These are phyloP conservation scores for Ascochyta lentis DNA, from an alignment of 2,329 filamentous ascomycete genomes.

Conservation along the genomic window DNA sequence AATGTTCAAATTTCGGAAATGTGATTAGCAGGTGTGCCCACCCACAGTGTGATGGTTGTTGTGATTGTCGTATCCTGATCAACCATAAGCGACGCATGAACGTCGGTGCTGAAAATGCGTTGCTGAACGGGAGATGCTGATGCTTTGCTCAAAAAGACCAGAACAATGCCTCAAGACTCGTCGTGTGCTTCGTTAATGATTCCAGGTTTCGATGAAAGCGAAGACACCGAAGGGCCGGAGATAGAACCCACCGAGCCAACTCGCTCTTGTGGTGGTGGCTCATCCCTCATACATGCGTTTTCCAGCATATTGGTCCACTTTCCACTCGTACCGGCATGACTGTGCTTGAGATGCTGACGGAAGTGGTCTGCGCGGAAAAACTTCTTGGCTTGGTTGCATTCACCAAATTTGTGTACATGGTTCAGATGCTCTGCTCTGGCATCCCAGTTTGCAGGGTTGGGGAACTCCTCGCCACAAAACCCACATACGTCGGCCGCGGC, in stretches of 20 bases:
- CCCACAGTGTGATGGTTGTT: not conserved
- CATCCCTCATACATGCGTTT: slow-evolving; percentile 94
- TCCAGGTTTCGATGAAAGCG: slow-evolving; percentile 44
- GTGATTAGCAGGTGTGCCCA: not conserved
- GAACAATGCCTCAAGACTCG: slow-evolving; percentile 41
- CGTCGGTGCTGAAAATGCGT: slow-evolving; percentile 20
- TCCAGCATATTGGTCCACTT: slow-evolving; percentile 99
- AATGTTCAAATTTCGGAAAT: slow-evolving; percentile 3
- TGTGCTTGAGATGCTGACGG: slow-evolving; percentile 96
- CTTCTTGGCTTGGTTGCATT: slow-evolving; percentile 98
- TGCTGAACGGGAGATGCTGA: slow-evolving; percentile 22
- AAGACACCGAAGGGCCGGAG: slow-evolving; percentile 33
- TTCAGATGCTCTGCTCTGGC: slow-evolving; percentile 84
- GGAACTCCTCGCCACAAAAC: slow-evolving; percentile 93
- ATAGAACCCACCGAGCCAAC: slow-evolving; percentile 40
- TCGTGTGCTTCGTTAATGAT: slow-evolving; percentile 50
- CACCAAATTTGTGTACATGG: slow-evolving; percentile 92
- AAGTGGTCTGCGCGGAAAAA: slow-evolving; percentile 98
- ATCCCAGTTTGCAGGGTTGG: slow-evolving; percentile 88
- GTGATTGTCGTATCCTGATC: slow-evolving; percentile 3
- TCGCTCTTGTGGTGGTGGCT: slow-evolving; percentile 64
- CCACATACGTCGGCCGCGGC: slow-evolving; percentile 79
- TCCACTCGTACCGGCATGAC: slow-evolving; percentile 91
- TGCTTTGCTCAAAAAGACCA: slow-evolving; percentile 33
- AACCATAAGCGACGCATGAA: not conserved